A percentile compares a stretch with the other conserved stretches of the same genome.
Conservation (phyloP, 352 stramenopile genomes). For the Thalassiosira livingstoniorum region DNA sequence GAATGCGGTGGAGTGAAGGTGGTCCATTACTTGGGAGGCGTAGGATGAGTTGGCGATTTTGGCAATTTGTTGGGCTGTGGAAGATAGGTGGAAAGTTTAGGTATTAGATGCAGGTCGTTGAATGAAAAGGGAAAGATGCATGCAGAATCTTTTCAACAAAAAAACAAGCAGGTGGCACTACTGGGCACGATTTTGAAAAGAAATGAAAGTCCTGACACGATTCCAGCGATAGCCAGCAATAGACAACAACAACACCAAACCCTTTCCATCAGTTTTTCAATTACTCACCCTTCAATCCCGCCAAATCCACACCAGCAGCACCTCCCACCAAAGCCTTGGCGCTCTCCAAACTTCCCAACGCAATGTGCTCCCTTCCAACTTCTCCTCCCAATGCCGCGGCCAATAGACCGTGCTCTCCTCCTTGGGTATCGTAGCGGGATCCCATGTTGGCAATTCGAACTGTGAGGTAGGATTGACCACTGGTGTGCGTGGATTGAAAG, state of each 20-base stretch:
- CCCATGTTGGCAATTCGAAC: constrained; percentile 35
- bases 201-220: too few relatives aligned
- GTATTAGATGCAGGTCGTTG: too few relatives aligned
- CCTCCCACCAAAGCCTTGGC: not conserved
- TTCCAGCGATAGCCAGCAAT: too few relatives aligned
- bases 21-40: constrained; percentile 96
- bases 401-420: constrained; percentile 48
- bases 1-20: constrained; percentile 98
- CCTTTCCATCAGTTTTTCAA: too few relatives aligned
- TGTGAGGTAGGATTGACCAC: constrained; percentile 28
- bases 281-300: too few relatives aligned
- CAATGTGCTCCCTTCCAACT: constrained; percentile 42
- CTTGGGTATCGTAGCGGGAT: constrained; percentile 44
- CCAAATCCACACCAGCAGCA: not conserved
- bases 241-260: too few relatives aligned
- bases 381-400: constrained; percentile 17
- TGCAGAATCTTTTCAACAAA: too few relatives aligned
- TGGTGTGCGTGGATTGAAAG: not conserved
- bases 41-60: constrained; percentile 91
- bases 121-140: too few relatives aligned
- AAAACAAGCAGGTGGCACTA: too few relatives aligned
- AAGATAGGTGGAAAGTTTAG: too few relatives aligned
- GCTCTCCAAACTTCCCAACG: constrained; percentile 5
- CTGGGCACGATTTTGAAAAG: too few relatives aligned
- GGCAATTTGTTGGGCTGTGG: constrained; percentile 25